phyloP scores from a whole-genome alignment of 139 green algal species.

The Chlorokybus atmophyticus region DNA sequence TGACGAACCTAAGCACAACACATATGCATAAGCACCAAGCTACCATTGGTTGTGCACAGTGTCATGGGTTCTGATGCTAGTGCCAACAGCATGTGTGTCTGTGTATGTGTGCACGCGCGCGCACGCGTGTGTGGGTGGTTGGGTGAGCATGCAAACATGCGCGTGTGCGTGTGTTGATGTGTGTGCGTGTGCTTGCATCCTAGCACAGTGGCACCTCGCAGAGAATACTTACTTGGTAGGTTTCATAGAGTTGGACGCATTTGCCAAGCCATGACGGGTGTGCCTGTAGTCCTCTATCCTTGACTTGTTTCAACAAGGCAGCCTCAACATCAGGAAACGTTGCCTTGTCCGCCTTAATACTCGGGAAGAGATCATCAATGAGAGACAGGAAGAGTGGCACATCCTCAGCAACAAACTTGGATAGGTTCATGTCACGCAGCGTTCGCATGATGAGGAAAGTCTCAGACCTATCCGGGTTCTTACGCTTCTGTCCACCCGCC shows the following conservation, averaged over 20 bases:
- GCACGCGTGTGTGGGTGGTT: no score
- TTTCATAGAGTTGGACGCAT: conserved; percentile 94
- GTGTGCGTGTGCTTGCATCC: no score
- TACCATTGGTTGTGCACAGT: no score
- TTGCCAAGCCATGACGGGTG: conserved; percentile 80
- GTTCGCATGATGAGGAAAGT: conserved; percentile 66
- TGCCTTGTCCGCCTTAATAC: conserved; percentile 54
- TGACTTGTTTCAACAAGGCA: conserved; percentile 51
- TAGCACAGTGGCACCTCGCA: no score
- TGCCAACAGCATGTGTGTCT: no score
- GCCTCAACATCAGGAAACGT: conserved; percentile 55
- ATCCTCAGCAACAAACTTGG: conserved; percentile 93
- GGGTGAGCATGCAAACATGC: no score
- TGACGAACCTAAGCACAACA: no score
- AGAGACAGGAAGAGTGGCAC: conserved; percentile 86
- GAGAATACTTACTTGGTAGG: no score
- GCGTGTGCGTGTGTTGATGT: no score
- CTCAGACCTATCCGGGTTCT: conserved; percentile 67
- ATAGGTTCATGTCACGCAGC: conserved; percentile 93
- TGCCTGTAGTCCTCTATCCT: conserved; percentile 50
- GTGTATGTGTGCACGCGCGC: no score
- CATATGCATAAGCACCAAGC: no score
- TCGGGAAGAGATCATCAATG: conserved; percentile 89
- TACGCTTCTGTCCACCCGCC: conserved; percentile 71
- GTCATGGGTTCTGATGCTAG: no score